Conservation (phyloP, 305 asterid genomes). For the Rubia tinctorum region DNA sequence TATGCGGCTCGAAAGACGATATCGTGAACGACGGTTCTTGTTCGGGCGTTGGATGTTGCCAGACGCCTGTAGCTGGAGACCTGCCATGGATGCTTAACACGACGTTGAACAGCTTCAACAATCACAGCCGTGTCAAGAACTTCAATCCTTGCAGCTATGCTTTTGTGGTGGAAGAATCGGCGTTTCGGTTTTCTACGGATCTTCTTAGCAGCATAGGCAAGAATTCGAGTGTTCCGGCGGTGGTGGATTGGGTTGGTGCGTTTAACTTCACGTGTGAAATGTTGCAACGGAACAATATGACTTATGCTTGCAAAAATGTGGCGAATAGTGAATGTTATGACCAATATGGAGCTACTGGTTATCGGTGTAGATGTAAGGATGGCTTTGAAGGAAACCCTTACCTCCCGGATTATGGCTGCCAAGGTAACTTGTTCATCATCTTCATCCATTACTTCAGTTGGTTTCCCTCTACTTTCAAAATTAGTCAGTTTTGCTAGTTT, state of each 20-base stretch:
- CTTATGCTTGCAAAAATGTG: background rate
- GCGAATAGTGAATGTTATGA: background rate
- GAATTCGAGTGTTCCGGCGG: background rate
- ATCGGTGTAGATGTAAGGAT: background rate
- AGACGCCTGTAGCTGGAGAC: background rate
- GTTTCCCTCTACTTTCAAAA: too few relatives aligned
- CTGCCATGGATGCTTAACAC: background rate
- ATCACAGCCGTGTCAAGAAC: background rate
- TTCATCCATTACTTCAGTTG: too few relatives aligned
- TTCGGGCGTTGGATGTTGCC: constrained; percentile 18
- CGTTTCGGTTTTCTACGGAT: background rate
- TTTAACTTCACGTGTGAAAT: background rate
- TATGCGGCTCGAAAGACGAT: background rate
- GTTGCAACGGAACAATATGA: background rate
- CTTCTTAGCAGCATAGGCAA: background rate
- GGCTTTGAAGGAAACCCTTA: background rate
- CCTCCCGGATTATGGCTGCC: background rate
- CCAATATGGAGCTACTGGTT: background rate
- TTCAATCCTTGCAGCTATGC: background rate
- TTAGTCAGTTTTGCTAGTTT: too few relatives aligned
- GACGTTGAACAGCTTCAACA: background rate
- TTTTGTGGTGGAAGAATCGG: background rate
- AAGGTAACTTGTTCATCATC: background rate
- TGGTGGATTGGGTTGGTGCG: background rate
- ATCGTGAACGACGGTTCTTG: background rate